Base-by-base conservation (phyloP, 768 basidiomycete species). In the Mrakia gelida region DNA sequence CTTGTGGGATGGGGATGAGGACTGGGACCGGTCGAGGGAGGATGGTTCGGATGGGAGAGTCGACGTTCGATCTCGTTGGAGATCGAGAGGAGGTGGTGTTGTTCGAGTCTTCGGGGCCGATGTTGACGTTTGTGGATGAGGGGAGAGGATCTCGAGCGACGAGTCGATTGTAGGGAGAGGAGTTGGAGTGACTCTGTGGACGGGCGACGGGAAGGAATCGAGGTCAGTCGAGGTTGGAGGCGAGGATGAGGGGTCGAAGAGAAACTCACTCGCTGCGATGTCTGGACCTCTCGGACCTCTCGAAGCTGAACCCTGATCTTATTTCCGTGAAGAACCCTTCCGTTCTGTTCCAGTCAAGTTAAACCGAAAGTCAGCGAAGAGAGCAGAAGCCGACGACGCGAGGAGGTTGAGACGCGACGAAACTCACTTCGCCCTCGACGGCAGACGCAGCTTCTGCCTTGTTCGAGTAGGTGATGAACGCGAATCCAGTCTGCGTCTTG, bases 281-380 rank as follows among this genome's bases (percentile, higher is more conserved):
- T 52, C 23, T 59, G 59, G 26, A n/a, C 59, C 59, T 26, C 23
- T 28, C 26, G 34, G 23, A 70, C 26, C 41, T 70, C 67, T 21
- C 67, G 67, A 70, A 70, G 67, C 41, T 70, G 67, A 43, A 70
- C 67, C 18, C 67, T 16, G 38, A 70, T 38, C 67, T 38, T 34
- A 26, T 70, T 70, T 21, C 67, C 67, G 13, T 41, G 18, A 38
- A 70, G 34, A 21, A 43, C 38, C 13, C 26, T 9, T 41, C 67
- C 67, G 38, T 70, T 32, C 65, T 63, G 62, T 18, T 13, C 59
- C 5, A 61, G 28, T 0, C n/a, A 10, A 63, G 9, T 4, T 2
- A 63, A 34, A 10, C n/a, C 10, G 28, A 63, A 52, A 7, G 18
- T 18, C 16, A 52, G 49, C 4, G 4, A 52, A 10, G 49, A 52